Percentiles rank a stretch among this genome's conserved stretches.
These are phyloP conservation scores for Zygosaccharomyces bailii DNA, from an alignment of 805 yeast genomes.

Conservation along the genomic window DNA sequence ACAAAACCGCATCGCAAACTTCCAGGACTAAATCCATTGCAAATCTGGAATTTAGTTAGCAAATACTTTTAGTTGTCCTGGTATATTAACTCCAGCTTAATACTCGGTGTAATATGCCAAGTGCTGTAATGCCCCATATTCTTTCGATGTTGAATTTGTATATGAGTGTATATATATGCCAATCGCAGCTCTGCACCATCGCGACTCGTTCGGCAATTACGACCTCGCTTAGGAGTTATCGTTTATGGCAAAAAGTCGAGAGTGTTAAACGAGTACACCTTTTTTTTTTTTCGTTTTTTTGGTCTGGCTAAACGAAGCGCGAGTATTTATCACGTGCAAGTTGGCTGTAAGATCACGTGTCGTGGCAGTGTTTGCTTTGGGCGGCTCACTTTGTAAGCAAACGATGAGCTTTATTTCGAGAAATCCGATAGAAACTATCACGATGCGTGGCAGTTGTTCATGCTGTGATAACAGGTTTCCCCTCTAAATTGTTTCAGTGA, in stretches of 20 bases:
- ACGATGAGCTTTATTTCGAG: not conserved
- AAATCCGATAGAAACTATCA: too few relatives aligned
- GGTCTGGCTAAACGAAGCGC: not conserved
- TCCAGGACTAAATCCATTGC: slow-evolving; percentile 90
- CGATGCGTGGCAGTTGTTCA: too few relatives aligned
- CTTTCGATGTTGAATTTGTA: too few relatives aligned
- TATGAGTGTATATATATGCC: not conserved
- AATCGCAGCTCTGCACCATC: not conserved
- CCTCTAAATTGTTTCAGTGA: too few relatives aligned
- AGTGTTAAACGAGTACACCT: slow-evolving; percentile 5
- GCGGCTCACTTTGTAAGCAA: not conserved
- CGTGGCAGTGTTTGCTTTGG: not conserved
- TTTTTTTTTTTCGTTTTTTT: too few relatives aligned
- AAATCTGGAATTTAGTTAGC: not conserved
- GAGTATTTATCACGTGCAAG: slow-evolving; percentile 3
- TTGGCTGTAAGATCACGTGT: not conserved
- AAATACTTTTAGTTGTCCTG: too few relatives aligned
- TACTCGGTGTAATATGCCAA: too few relatives aligned
- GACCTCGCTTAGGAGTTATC: slow-evolving; percentile 2
- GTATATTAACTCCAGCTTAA: too few relatives aligned
- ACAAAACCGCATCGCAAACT: slow-evolving; percentile 62
- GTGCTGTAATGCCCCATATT: too few relatives aligned
- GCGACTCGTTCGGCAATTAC: slow-evolving; percentile 1
- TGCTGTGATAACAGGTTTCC: too few relatives aligned
- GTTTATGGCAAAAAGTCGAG: slow-evolving; percentile 2